A percentile compares a stretch with the other conserved stretches of the same genome.
Evolutionary conservation across 768 basidiomycete species (phyloP).

Genomic region (Agrocybe pediades): DNA sequence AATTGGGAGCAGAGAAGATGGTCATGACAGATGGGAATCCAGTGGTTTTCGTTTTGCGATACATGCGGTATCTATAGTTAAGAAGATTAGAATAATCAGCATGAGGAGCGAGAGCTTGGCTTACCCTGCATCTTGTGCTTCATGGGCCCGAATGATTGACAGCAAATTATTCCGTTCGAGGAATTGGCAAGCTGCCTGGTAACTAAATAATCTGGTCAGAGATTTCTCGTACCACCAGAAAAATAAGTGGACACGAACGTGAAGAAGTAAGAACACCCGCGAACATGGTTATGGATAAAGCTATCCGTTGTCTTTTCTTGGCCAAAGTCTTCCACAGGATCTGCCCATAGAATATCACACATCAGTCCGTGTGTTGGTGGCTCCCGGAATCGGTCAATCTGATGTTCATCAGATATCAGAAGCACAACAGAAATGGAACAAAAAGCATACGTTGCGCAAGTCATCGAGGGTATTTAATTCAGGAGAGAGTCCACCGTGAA

Average conservation of each 20-base stretch:
- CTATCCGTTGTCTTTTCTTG: conserved; percentile 89
- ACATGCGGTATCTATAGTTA: conserved; percentile 85
- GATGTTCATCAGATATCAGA: conserved; percentile 3
- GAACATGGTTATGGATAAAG: conserved; percentile 94
- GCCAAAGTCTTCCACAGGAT: conserved; percentile 97
- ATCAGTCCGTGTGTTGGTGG: conserved; percentile 96
- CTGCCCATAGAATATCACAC: conserved; percentile 99
- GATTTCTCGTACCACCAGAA: neutral
- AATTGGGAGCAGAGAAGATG: conserved; percentile 98
- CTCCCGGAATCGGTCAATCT: conserved; percentile 98
- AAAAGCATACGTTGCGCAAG: conserved; percentile 70
- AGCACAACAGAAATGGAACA: neutral
- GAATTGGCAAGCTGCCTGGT: conserved; percentile 96
- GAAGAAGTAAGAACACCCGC: conserved; percentile 96
- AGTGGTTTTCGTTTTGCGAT: conserved; percentile 96
- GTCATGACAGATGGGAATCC: conserved; percentile 99
- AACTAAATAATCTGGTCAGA: conserved; percentile 47
- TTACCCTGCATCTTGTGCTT: conserved; percentile 98
- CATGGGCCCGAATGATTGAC: conserved; percentile 96
- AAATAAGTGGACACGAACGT: conserved; percentile 34
- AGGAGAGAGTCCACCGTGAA: conserved; percentile 95
- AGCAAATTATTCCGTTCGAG: conserved; percentile 95
- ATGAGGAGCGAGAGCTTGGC: conserved; percentile 16
- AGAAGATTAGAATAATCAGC: conserved; percentile 3
- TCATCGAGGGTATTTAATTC: conserved; percentile 96